These are phyloP conservation scores for Noccaea bulbosa DNA, from an alignment of 345 rosid species.

Conservation along the genomic window DNA sequence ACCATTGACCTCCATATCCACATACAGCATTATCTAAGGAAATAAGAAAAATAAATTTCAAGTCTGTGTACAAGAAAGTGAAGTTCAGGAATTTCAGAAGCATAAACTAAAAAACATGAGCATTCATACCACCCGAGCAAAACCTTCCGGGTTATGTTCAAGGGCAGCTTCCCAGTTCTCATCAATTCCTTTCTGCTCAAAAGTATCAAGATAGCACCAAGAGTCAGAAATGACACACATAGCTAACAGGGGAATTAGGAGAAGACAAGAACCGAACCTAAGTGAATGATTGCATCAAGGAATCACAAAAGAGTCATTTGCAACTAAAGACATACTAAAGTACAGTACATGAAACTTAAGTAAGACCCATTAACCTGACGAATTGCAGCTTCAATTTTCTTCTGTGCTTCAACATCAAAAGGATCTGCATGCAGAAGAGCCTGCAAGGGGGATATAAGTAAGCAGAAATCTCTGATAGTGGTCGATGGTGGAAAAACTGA, in stretches of 20 bases:
- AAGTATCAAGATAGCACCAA: constrained; percentile 25
- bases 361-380: constrained; percentile 66
- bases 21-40: constrained; percentile 88
- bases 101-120: constrained; percentile 36
- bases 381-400: constrained; percentile 97
- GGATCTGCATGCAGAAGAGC: constrained; percentile 96
- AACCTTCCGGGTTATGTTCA: constrained; percentile 96
- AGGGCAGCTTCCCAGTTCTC: constrained; percentile 99
- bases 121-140: constrained; percentile 94
- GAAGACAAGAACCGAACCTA: constrained; percentile 9
- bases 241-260: neutral
- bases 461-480: constrained; percentile 17
- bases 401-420: constrained; percentile 95
- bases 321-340: constrained; percentile 11
- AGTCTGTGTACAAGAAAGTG: constrained; percentile 57
- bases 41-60: constrained; percentile 27
- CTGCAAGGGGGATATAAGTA: constrained; percentile 41
- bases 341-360: constrained; percentile 7
- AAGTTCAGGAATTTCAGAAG: constrained; percentile 44
- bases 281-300: neutral
- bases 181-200: constrained; percentile 93
- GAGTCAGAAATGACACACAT: neutral
- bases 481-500: constrained; percentile 4
- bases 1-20: constrained; percentile 99
- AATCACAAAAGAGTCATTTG: constrained; percentile 5